These are phyloP conservation scores for Plasmodium fragile DNA, from an alignment of 169 alveolate genomes.

Conservation along the genomic window DNA sequence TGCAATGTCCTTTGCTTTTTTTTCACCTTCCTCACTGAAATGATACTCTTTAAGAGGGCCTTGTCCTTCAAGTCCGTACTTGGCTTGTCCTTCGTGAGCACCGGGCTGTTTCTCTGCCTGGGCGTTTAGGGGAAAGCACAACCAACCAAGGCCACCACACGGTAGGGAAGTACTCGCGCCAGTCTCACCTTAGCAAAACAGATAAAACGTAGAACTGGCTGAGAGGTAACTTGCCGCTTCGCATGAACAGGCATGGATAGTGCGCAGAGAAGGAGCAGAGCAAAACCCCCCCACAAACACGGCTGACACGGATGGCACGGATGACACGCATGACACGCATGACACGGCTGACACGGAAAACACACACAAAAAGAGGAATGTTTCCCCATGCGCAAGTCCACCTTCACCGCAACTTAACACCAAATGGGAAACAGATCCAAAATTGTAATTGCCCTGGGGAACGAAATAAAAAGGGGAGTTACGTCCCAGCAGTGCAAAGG, in stretches of 20 bases:
- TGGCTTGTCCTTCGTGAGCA: slow-evolving; percentile 13
- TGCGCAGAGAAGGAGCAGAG: neutral
- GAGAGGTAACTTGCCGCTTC: neutral
- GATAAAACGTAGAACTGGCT: neutral
- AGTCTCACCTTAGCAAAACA: neutral
- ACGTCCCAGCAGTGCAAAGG: slow-evolving; percentile 21
- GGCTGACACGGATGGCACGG: too few relatives aligned
- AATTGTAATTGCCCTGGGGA: slow-evolving; percentile 53
- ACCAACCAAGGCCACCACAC: neutral
- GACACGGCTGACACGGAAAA: neutral
- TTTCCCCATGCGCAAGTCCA: neutral
- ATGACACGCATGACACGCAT: too few relatives aligned
- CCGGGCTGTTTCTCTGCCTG: slow-evolving; percentile 31
- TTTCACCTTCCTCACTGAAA: slow-evolving; percentile 67
- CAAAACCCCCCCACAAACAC: too few relatives aligned
- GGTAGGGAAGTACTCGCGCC: neutral
- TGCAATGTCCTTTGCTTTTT: slow-evolving; percentile 32
- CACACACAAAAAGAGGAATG: neutral
- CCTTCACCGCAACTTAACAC: neutral
- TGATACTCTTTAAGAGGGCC: slow-evolving; percentile 8
- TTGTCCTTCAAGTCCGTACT: slow-evolving; percentile 36
- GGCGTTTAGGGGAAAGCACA: neutral
- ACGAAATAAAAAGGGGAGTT: slow-evolving; percentile 30
- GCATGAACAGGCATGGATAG: neutral
- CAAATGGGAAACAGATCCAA: neutral